Conservation (phyloP, 2,329 filamentous ascomycete species). For the Talaromyces amestolkiae region DNA sequence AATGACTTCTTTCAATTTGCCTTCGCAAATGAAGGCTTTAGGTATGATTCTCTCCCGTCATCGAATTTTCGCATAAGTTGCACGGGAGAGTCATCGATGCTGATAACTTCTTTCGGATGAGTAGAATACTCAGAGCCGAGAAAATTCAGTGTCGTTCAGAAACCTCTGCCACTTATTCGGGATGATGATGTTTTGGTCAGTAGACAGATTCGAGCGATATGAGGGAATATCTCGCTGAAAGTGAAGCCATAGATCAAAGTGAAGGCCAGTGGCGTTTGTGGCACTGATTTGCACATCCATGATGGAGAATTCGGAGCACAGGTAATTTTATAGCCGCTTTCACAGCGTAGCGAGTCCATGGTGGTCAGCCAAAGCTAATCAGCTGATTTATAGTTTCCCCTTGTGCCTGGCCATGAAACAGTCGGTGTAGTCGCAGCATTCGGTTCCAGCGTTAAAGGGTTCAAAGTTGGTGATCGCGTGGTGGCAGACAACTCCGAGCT, state of each 20-base stretch:
- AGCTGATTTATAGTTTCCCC: not conserved
- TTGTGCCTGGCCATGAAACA: not conserved
- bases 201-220: not conserved
- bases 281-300: not conserved
- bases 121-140: not conserved
- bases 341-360: not conserved
- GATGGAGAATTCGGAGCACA: not conserved
- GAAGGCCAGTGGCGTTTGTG: not conserved
- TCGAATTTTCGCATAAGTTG: not conserved
- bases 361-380: too few species aligned
- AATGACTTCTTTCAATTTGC: not conserved
- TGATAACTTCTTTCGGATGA: not conserved
- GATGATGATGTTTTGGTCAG: not conserved
- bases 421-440: not conserved
- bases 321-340: not conserved
- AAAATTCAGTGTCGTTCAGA: not conserved
- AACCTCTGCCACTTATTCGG: not conserved
- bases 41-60: not conserved
- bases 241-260: not conserved
- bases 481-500: too few species aligned
- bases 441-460: not conserved
- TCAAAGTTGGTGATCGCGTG: not conserved
- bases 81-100: not conserved
- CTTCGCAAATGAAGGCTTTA: not conserved
- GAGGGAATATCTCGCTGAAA: not conserved